Evolutionary conservation across 1,284 basidiomycete genomes (phyloP), one percentile per base, ranked within the genome.

Genomic region (Ceratobasidium sp.): DNA sequence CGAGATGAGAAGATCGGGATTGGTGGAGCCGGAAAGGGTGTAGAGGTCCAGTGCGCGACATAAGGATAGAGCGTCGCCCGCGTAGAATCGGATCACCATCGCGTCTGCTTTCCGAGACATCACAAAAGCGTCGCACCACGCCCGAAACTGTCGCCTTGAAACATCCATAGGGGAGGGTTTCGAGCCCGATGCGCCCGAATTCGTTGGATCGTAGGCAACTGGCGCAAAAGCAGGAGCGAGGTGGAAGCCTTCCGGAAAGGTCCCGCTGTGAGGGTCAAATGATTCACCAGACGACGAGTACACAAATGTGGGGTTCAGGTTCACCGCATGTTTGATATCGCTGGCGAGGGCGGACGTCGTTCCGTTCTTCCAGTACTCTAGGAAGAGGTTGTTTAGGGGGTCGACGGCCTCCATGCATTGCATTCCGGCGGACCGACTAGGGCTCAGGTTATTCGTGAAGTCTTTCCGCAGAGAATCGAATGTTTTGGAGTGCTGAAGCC

Each of bases 371-470:
- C 65, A 67, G 65, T 67, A 67, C 27, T 27, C 5, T 10, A 8
- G 27, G 23, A 50, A 67, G 6, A 67, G 48, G 23, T 18, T 38
- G 1, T 16, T 14, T 4, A 67, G 27, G 3, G 65, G 27, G 3
- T 20, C 2, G 27, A 67, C 27, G 1, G 65, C 65, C 8, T 67
- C 20, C 18, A 20, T 18, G 44, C 65, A 67, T 14, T 33, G 23
- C 46, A 67, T 48, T 14, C 65, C 65, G 5, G 65, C 65, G 23
- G 44, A 50, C 14, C 41, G 65, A 20, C 65, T 67, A 7, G 65
- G 18, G 30, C 35, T 59, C 2, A n/a, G 4, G 23, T 12, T 46
- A 52, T 12, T 33, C 14, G 27, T 38, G 33, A 54, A 71, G 23
- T 14, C 57, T 6, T 33, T 46, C 10, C 46, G 46, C 16, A 46